Base-by-base conservation (phyloP, 1,139 yeast genomes). In the Magnusiomyces fungicola region DNA sequence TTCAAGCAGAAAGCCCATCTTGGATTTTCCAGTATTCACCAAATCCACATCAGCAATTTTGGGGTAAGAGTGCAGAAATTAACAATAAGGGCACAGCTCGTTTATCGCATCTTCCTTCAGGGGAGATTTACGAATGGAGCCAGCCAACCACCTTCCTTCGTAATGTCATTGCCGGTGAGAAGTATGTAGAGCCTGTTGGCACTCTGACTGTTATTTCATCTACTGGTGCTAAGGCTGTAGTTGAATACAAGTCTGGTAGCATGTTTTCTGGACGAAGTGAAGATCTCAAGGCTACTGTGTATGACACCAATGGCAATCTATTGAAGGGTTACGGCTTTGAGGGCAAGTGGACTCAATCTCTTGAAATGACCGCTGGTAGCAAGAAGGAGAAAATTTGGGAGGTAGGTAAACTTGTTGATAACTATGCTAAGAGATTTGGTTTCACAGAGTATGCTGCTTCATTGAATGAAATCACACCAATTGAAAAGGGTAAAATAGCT, bases 41-140 rank as follows among this genome's bases (percentile, higher is more conserved):
- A 2, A 74, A 81, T 30, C 97, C 98, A 0, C 76, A 79, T 29
- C 97, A 90, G 60, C 89, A 88, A 64, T 88, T 87, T 60, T 92
- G 97, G 95, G 97, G 97, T 48, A 92, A 92, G 67, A 83, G 89
- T 40, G 80, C 88, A 14, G 97, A 92, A 65, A 72, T 92, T 52
- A 76, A 78, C 45, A 87, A 88, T 55, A 79, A 77, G 48, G 98
- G 98, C 38, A 69, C 69, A 14, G 70, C 83, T 4, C 75, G 75
- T 45, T 70, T 89, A 46, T 72, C 74, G 1, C 71, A 81, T 44
- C 78, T 53, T 24, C 75, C 61, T 53, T 75, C 85, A 0, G 90
- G 90, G 3, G 95, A 86, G 60, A 73, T 75, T 3, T 86, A 80
- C 61, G 78, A 80, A 53, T 92, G 95, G 92, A 65, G 71, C 19